Percentiles rank a stretch among this genome's conserved stretches.
Evolutionary conservation across 805 yeast species (phyloP).

Genomic region (Candida coquimbonensis): DNA sequence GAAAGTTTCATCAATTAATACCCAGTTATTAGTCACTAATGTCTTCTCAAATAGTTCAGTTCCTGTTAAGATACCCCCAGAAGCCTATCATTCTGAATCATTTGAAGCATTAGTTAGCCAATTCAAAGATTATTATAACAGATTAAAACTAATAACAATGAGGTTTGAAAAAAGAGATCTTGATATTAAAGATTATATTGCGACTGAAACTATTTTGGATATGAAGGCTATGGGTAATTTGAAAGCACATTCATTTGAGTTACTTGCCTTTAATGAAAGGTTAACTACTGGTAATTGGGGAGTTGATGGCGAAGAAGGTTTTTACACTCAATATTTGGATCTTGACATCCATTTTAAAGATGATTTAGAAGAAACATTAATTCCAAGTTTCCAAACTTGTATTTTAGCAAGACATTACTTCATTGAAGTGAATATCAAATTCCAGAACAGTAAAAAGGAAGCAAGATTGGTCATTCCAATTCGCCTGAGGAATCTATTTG

Average conservation of each 20-base stretch:
- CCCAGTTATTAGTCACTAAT: constrained; percentile 28
- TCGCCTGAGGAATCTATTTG: too few relatives aligned
- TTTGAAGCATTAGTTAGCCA: constrained; percentile 19
- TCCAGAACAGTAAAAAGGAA: too few relatives aligned
- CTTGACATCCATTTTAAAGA: constrained; percentile 35
- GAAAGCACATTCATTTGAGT: constrained; percentile 6
- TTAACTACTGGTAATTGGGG: constrained; percentile 9
- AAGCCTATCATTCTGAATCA: constrained; percentile 15
- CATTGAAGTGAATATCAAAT: constrained; percentile 35
- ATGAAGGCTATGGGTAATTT: constrained; percentile 17
- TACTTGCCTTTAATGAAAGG: constrained; percentile 1
- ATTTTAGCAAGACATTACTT: constrained; percentile 52
- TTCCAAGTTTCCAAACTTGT: constrained; percentile 62
- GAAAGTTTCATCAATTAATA: constrained; percentile 13
- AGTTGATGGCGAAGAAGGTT: constrained; percentile 17
- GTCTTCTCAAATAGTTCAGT: constrained; percentile 29
- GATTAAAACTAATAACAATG: constrained; percentile 13
- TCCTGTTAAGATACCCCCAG: constrained; percentile 36
- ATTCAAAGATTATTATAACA: constrained; percentile 13
- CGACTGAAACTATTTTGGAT: constrained; percentile 11
- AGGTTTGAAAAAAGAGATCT: constrained; percentile 6
- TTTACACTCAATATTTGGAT: constrained; percentile 7
- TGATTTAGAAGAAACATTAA: constrained; percentile 40
- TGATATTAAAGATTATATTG: constrained; percentile 9
- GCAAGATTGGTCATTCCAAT: too few relatives aligned